Conservation (phyloP, 2,329 filamentous ascomycete genomes). For the Beauveria varroae region DNA sequence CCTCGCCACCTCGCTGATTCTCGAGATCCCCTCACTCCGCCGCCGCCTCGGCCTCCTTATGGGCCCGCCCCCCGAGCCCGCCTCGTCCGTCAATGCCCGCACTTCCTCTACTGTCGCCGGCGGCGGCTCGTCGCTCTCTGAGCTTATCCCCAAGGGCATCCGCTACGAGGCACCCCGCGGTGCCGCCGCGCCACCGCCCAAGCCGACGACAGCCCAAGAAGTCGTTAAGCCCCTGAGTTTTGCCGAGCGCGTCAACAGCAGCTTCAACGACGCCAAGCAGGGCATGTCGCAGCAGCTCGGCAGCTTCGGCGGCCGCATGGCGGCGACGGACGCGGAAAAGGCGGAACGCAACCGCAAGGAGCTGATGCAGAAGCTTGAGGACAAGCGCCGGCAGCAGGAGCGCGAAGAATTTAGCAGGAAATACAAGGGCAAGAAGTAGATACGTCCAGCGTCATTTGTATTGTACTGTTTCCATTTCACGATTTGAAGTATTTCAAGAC, state of each 20-base stretch:
- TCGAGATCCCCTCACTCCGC: slow-evolving; percentile 33
- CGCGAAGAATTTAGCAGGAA: slow-evolving; percentile 33
- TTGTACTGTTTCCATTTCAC: not conserved
- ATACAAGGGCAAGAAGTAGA: slow-evolving; percentile 23
- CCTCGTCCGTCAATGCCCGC: slow-evolving; percentile 17
- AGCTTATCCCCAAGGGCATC: slow-evolving; percentile 27
- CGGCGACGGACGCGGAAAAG: slow-evolving; percentile 25
- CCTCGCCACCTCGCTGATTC: slow-evolving; percentile 28
- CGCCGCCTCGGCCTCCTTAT: slow-evolving; percentile 30
- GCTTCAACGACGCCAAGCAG: slow-evolving; percentile 31
- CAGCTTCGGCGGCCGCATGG: slow-evolving; percentile 27
- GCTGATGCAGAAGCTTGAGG: slow-evolving; percentile 27
- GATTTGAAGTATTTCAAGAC: not conserved
- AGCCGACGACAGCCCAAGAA: slow-evolving; percentile 14
- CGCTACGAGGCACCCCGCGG: slow-evolving; percentile 30
- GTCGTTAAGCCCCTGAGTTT: slow-evolving; percentile 19
- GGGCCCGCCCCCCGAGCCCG: slow-evolving; percentile 18
- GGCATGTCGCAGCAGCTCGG: slow-evolving; percentile 26
- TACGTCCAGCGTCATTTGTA: not conserved
- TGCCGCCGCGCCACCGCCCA: slow-evolving; percentile 2
- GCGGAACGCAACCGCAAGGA: slow-evolving; percentile 29
- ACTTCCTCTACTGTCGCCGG: slow-evolving; percentile 27
- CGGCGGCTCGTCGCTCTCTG: slow-evolving; percentile 14
- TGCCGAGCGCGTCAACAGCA: slow-evolving; percentile 25
- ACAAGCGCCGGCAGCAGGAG: slow-evolving; percentile 27